Evolutionary conservation across 2,329 filamentous ascomycete genomes (phyloP).

Genomic region (Dothidotthia symphoricarpi): DNA sequence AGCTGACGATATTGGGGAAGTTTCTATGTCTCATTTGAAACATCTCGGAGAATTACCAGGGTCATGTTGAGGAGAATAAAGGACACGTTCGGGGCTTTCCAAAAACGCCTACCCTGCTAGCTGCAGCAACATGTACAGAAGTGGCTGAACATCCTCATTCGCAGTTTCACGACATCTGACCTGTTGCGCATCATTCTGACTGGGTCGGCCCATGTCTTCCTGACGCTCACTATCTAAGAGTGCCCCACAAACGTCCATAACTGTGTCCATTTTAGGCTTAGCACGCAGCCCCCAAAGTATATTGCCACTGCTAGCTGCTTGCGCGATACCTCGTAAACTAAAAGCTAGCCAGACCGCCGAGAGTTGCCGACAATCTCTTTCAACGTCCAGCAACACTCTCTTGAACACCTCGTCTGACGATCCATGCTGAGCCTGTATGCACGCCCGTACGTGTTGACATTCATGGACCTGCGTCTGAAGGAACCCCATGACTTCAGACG

Average conservation of each 20-base stretch:
- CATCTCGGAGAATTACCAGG: conserved; percentile 8
- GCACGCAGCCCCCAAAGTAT: conserved; percentile 16
- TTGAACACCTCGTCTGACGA: conserved; percentile 9
- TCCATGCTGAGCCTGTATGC: conserved; percentile 5
- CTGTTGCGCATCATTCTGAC: conserved; percentile 1
- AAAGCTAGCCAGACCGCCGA: conserved; percentile 19
- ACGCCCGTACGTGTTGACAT: conserved; percentile 1
- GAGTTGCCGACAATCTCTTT: conserved; percentile 15
- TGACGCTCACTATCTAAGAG: conserved; percentile 1
- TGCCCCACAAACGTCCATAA: conserved; percentile 16
- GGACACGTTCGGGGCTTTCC: conserved; percentile 1
- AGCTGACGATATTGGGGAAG: conserved; percentile 4
- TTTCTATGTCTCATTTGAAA: conserved; percentile 1
- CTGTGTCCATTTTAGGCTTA: conserved; percentile 8
- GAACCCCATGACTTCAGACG: conserved; percentile 9
- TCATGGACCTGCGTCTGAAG: conserved; percentile 7
- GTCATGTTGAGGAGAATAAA: conserved; percentile 8
- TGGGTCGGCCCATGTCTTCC: not conserved
- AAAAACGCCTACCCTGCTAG: conserved; percentile 1
- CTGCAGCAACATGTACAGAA: conserved; percentile 6
- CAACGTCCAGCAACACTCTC: conserved; percentile 10
- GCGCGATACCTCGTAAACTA: conserved; percentile 12
- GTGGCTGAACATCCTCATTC: conserved; percentile 3
- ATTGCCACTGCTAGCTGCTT: conserved; percentile 10
- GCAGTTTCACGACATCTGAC: conserved; percentile 6